phyloP scores from a whole-genome alignment of 352 stramenopile species.

The Phytopythium kandeliae region DNA sequence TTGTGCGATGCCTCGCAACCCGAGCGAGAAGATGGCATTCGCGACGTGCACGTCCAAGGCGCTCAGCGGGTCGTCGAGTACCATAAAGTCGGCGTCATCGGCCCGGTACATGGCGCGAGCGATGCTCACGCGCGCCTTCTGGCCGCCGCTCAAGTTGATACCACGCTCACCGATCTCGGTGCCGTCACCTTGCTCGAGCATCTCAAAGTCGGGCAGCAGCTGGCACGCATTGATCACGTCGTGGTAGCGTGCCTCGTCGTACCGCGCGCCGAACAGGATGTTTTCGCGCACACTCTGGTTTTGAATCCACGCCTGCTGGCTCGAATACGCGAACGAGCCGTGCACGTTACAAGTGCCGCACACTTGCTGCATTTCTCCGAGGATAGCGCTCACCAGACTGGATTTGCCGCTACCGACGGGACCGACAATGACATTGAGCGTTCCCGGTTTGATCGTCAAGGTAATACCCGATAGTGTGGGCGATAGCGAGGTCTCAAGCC shows the following conservation, averaged over 20 bases:
- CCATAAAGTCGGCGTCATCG: constrained; percentile 46
- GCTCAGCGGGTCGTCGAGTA: constrained; percentile 91
- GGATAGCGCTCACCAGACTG: constrained; percentile 50
- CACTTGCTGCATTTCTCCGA: constrained; percentile 42
- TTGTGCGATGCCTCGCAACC: constrained; percentile 47
- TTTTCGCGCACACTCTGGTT: constrained; percentile 95
- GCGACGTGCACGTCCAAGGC: constrained; percentile 93
- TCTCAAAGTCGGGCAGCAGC: constrained; percentile 76
- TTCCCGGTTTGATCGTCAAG: constrained; percentile 58
- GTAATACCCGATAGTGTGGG: constrained; percentile 51
- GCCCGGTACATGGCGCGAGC: constrained; percentile 55
- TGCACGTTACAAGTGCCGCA: constrained; percentile 49
- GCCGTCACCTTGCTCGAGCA: constrained; percentile 80
- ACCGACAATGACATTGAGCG: constrained; percentile 58
- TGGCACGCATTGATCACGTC: constrained; percentile 68
- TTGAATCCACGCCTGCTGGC: constrained; percentile 95
- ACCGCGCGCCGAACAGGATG: constrained; percentile 91
- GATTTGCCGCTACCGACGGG: constrained; percentile 67
- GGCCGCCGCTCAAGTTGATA: constrained; percentile 91
- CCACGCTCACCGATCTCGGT: constrained; percentile 95
- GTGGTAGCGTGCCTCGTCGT: constrained; percentile 43
- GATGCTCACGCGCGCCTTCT: constrained; percentile 82
- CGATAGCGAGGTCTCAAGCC: too few relatives aligned
- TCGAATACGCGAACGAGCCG: constrained; percentile 90
- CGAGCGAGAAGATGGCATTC: constrained; percentile 86